Evolutionary conservation across 768 basidiomycete genomes (phyloP), one percentile per base, ranked within the genome.

Genomic region (Fomitopsis pulvina): DNA sequence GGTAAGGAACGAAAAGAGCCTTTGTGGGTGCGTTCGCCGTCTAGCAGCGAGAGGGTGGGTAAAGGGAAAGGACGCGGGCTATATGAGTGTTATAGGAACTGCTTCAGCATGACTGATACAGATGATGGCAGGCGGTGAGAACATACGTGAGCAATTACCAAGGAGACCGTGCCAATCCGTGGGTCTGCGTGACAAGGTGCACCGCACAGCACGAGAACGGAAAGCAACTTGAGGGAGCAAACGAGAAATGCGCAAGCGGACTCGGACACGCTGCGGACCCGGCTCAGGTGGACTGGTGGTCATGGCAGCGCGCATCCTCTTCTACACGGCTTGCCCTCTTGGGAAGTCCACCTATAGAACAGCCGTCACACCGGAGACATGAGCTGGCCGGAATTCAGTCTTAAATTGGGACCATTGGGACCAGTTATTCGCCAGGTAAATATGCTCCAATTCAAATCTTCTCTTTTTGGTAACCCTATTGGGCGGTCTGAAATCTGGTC

Each of bases 111-210:
- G 30, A 37, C 45, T 46, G 45, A 46, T 37, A 37, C 20, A 20
- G 20, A 34, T 46, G 16, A 45, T n/a, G 4, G 25, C 20, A 5
- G 32, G n/a, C 16, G 5, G 25, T 24, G 28, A 11, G 32, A 20
- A 46, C 45, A 20, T 47, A 58, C 57, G 56, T 57, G 58, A 49
- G 47, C 47, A 48, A 60, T 69, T 57, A 48, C 60, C 67, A 63
- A 45, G 68, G 55, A 62, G 54, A 68, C 63, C 54, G 53, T 52
- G 60, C 52, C 61, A 48, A 54, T 40, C 32, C 39, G n/a, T 45
- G 16, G 21, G 47, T 42, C 28, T 34, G 20, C 30, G 30, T 37
- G 45, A 45, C 25, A 42, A 27, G n/a, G 18, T 16, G 42, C 20
- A 22, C 11, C 12, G 43, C 28, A 32, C 25, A 28, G 39, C 22